Evolutionary conservation across 768 basidiomycete genomes (phyloP).

Genomic region (Termitomyces titanicus): DNA sequence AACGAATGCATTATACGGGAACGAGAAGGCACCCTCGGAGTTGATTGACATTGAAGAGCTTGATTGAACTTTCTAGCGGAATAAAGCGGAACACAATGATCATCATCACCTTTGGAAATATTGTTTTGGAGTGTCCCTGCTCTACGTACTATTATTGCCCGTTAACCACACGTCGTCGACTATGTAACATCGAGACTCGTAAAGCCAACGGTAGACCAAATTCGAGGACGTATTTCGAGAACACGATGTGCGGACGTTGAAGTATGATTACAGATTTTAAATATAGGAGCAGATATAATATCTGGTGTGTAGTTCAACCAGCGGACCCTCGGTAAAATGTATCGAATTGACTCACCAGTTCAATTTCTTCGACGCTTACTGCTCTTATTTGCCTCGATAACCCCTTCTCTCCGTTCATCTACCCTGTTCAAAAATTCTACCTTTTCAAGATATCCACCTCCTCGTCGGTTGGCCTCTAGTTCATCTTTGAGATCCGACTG

Average conservation of each 20-base stretch:
- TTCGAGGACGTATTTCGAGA: no score
- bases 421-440: slow-evolving; percentile 81
- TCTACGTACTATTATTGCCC: no score
- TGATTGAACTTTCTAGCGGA: not conserved
- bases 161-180: no score
- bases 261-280: no score
- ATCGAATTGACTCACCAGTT: not conserved
- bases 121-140: no score
- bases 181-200: no score
- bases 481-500: slow-evolving; percentile 55
- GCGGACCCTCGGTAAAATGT: not conserved
- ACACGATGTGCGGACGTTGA: no score
- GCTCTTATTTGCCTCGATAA: slow-evolving; percentile 51
- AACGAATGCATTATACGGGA: slow-evolving; percentile 35
- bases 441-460: slow-evolving; percentile 82
- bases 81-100: no score
- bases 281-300: not conserved
- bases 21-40: slow-evolving; percentile 22
- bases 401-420: slow-evolving; percentile 65
- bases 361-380: slow-evolving; percentile 46
- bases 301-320: not conserved
- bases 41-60: slow-evolving; percentile 4
- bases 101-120: no score
- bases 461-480: slow-evolving; percentile 67
- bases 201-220: no score